Evolutionary conservation across 176 grass and related monocot genomes (phyloP).

Genomic region (Musa beccarii): DNA sequence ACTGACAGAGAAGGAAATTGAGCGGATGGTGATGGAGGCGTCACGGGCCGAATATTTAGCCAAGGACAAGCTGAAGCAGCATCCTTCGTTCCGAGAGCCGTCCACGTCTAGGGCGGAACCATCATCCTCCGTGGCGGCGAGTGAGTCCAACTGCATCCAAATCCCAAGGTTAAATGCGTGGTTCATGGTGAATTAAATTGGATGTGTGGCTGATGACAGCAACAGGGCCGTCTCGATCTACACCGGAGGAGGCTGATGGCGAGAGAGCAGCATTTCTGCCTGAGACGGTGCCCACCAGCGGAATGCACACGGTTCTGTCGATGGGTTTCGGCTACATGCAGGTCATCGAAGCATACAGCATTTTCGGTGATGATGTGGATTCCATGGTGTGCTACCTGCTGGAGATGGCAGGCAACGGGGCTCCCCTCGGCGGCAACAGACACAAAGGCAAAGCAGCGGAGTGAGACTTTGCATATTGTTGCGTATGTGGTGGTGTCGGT

Average conservation of each 20-base stretch:
- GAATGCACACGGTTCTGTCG: constrained; percentile 66
- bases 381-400: constrained; percentile 96
- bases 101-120: constrained; percentile 84
- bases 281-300: constrained; percentile 54
- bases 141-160: constrained; percentile 16
- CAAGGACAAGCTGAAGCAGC: constrained; percentile 43
- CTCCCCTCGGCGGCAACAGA: constrained; percentile 41
- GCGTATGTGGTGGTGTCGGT: neutral
- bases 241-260: constrained; percentile 9
- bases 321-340: constrained; percentile 98
- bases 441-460: constrained; percentile 92
- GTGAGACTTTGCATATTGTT: neutral
- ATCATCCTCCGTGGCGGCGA: constrained; percentile 62
- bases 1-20: constrained; percentile 95
- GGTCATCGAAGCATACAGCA: constrained; percentile 83
- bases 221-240: constrained; percentile 52
- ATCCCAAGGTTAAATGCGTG: neutral
- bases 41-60: constrained; percentile 80
- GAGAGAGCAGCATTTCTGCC: constrained; percentile 26
- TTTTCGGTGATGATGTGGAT: constrained; percentile 91
- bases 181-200: neutral
- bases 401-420: constrained; percentile 47
- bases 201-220: constrained; percentile 23
- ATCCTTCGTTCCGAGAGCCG: constrained; percentile 46
- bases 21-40: constrained; percentile 92